Evolutionary conservation across 495 filamentous ascomycete genomes (phyloP), one percentile per base, ranked within the genome.

Genomic region (Chaetomidium leptoderma): DNA sequence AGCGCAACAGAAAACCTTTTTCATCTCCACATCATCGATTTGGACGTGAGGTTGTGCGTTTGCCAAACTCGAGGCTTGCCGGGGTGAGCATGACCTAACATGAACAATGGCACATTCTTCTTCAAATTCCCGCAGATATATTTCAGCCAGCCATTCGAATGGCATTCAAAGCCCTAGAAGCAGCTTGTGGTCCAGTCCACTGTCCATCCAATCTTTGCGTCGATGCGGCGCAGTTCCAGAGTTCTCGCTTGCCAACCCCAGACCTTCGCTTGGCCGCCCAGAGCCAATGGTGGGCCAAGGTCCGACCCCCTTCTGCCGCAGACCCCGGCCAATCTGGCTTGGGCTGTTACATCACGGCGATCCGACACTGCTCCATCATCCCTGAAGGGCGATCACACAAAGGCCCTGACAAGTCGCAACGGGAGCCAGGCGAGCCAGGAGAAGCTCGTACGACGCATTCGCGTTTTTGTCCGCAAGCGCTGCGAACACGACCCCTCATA

Each of bases 291-390:
- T 29, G 39, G 52, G 24, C 14, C 52, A 24, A 24, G 27, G 52
- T 35, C 47, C 32, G 32, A 51, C 47, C 47, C n/a, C 26, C 23
- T 40, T 59, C 33, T 62, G 63, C 60, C 47, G 58, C 63, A 58
- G 55, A 56, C 55, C 62, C 66, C 30, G 55, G 64, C 50, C 64
- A 4, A 9, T 35, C 21, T n/a, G 67, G 64, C 64, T 62, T 46
- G 36, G 53, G 35, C 19, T 62, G 67, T 70, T 63, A 53, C 67
- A 67, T 70, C 67, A 35, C 29, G 67, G 29, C 67, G 67, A 70
- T 70, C 67, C 65, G 67, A 70, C 67, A 65, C 62, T 61, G 46
- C 57, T 54, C 55, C 53, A 54, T 36, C 55, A 45, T 56, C 53
- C 42, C 37, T 46, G 40, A 29, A 11, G 39, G 54, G 9, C 45